These are phyloP conservation scores for Geoglossum cookeanum DNA, from an alignment of 2,329 filamentous ascomycete species.

Conservation along the genomic window DNA sequence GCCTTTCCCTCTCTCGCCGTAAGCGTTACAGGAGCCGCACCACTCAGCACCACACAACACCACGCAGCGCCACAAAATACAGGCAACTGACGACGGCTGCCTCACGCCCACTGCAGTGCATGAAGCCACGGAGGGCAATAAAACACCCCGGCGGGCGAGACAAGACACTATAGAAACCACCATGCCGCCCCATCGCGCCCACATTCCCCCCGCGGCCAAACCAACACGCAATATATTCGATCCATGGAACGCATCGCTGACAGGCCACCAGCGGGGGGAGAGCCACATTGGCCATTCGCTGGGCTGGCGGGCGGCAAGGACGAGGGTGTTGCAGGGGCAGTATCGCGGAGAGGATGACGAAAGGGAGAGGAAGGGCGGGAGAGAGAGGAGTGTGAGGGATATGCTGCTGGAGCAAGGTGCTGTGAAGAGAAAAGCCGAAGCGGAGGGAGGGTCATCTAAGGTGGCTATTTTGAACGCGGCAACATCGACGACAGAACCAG, in stretches of 20 bases:
- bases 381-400: slow-evolving; percentile 19
- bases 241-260: slow-evolving; percentile 53
- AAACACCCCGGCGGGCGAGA: too few relatives aligned
- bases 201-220: background rate
- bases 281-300: slow-evolving; percentile 39
- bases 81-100: too few relatives aligned
- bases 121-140: too few relatives aligned
- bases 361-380: slow-evolving; percentile 23
- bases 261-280: slow-evolving; percentile 63
- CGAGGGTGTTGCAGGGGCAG: slow-evolving; percentile 49
- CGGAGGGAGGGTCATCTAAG: slow-evolving; percentile 15
- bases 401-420: slow-evolving; percentile 29
- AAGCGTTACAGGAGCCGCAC: too few relatives aligned
- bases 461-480: too few relatives aligned
- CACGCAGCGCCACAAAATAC: too few relatives aligned
- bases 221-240: slow-evolving; percentile 29
- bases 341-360: slow-evolving; percentile 40
- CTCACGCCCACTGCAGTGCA: too few relatives aligned
- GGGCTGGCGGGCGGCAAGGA: slow-evolving; percentile 54
- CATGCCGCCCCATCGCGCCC: background rate
- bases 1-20: too few relatives aligned
- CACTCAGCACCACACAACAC: too few relatives aligned
- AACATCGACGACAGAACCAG: background rate
- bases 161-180: background rate
- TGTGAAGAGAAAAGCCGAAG: slow-evolving; percentile 31